A percentile compares a stretch with the other conserved stretches of the same genome.
Conservation (phyloP, 225 moss, liverwort and hornwort genomes). For the Pleurozium schreberi region DNA sequence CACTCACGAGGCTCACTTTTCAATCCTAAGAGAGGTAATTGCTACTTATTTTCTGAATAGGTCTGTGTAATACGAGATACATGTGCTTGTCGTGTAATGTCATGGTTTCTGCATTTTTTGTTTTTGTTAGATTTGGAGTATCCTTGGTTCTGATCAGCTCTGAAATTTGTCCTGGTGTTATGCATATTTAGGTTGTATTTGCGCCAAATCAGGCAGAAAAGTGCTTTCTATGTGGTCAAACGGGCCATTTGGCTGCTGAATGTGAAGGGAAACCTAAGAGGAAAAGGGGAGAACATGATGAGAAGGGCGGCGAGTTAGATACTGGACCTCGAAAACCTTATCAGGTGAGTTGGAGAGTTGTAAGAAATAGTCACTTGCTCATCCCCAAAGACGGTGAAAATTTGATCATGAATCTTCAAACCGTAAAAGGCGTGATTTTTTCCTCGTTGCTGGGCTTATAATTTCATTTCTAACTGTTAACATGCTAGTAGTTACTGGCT, state of each 20-base stretch:
- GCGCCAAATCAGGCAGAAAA: constrained; percentile 87
- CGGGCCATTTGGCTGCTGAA: constrained; percentile 83
- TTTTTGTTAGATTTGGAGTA: neutral
- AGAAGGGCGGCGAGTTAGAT: constrained; percentile 60
- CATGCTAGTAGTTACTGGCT: neutral
- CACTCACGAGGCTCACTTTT: constrained; percentile 93
- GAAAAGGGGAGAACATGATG: constrained; percentile 82
- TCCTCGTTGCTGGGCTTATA: neutral
- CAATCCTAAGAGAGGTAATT: constrained; percentile 85
- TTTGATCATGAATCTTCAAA: neutral
- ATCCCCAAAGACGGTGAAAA: neutral
- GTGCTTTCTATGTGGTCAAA: constrained; percentile 90
- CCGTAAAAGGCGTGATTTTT: neutral
- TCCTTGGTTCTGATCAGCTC: neutral
- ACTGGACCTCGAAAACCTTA: constrained; percentile 58
- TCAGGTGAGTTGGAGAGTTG: constrained; percentile 43
- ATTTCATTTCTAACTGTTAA: neutral
- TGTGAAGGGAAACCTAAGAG: constrained; percentile 95
- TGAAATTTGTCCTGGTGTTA: neutral
- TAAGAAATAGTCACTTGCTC: neutral
- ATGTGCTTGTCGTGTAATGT: neutral
- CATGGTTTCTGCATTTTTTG: neutral
- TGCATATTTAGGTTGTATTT: constrained; percentile 60
- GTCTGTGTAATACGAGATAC: neutral
- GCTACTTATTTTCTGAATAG: neutral